Evolutionary conservation across 2,329 filamentous ascomycete genomes (phyloP), one percentile per base, ranked within the genome.

Genomic region (Colletotrichum sp.): DNA sequence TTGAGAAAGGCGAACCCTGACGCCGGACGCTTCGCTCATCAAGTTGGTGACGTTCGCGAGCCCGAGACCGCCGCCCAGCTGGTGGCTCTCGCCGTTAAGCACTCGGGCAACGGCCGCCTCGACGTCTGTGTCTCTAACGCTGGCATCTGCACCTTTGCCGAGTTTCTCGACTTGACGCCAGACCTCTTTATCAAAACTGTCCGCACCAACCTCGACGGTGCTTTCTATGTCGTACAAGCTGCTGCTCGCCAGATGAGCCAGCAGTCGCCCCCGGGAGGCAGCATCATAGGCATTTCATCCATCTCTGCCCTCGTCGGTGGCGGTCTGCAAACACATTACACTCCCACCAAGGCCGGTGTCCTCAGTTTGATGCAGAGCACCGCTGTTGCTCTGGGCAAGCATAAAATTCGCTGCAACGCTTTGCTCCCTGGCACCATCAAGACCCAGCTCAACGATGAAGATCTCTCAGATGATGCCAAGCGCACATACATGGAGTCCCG

Each of bases 121-220:
- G 93, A 95, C 84, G 88, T 98, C 8, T 96, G 96, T 84, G 94
- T 98, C 32, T 95, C 93, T 83, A 98, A 98, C 86, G 96, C 96
- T 6, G 96, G 96, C 8, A 91, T 98, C 75, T 98, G 95, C 88
- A 91, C 94, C 78, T 98, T 98, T 85, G 93, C 94, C 74, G 94
- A 98, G 79, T 98, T 98, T 82, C 86, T 98, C 28, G 92, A 93
- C 25, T 90, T 98, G 59, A 88, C 91, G 12, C 90, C 92, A 2
- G 90, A 93, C 72, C 91, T 98, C 71, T 94, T 96, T 81, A 86
- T 90, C 77, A 88, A 89, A 71, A 98, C 95, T 4, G 88, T 98
- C 55, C 88, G 90, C 48, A 96, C 94, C 66, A 98, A 98, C 85
- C 92, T 98, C 78, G 92, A 93, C 79, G 96, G 96, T 60, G 94